phyloP scores from a whole-genome alignment of 805 yeast genomes.

The Cyberlindnera saturnus region DNA sequence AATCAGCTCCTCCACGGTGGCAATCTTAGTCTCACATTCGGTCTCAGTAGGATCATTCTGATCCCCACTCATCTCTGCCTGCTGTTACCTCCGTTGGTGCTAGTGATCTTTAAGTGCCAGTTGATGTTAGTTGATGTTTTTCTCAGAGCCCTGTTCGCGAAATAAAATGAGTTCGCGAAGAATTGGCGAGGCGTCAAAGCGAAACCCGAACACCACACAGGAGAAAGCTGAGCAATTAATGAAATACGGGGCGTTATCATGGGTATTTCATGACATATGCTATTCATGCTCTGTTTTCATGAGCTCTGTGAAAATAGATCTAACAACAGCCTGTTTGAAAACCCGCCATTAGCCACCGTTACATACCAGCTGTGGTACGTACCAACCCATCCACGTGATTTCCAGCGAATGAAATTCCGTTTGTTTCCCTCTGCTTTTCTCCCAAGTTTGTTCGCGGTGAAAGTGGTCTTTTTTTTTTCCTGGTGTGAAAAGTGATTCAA shows the following conservation, averaged over 20 bases:
- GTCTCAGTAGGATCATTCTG: conserved; percentile 18
- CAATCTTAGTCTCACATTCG: conserved; percentile 21
- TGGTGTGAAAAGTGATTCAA: neutral
- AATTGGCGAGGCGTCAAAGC: no score
- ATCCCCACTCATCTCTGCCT: conserved; percentile 10
- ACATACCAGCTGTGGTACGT: neutral
- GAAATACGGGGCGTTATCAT: no score
- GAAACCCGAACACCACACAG: no score
- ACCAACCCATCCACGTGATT: conserved; percentile 1
- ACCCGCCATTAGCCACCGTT: neutral
- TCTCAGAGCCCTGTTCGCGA: no score
- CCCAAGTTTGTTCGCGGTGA: conserved; percentile 2
- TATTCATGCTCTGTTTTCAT: no score
- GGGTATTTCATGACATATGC: no score
- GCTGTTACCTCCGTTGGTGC: neutral
- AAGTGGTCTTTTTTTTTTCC: conserved; percentile 15
- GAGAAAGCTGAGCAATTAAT: no score
- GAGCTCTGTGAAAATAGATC: no score
- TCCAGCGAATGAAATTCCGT: conserved; percentile 23
- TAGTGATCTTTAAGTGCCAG: no score
- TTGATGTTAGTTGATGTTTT: no score
- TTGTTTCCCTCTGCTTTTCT: conserved; percentile 9
- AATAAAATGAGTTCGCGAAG: no score
- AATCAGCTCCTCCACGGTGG: conserved; percentile 42
- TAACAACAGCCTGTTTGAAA: no score